Evolutionary conservation across 208 protist genomes (phyloP).

Genomic region (Sergeia podlipaevii): DNA sequence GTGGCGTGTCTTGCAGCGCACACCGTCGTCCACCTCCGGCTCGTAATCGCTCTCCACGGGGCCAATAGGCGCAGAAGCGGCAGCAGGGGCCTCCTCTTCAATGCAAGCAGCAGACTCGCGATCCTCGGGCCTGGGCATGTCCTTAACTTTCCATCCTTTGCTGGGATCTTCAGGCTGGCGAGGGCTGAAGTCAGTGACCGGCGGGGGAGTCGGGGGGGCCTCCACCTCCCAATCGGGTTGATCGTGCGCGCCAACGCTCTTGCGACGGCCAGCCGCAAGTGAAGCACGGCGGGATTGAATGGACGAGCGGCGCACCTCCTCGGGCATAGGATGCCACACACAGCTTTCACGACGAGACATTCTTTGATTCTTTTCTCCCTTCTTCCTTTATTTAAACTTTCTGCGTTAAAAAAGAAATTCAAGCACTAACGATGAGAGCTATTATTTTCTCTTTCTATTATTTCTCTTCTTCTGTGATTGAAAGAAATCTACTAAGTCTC

Average conservation of each 20-base stretch:
- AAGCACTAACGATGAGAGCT: background rate
- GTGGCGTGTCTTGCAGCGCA: conserved; percentile 29
- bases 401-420: too few relatives aligned
- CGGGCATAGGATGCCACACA: conserved; percentile 65
- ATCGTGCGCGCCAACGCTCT: conserved; percentile 15
- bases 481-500: too few relatives aligned
- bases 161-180: too few relatives aligned
- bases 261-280: conserved; percentile 35
- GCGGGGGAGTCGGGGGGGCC: conserved; percentile 28
- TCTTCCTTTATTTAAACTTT: too few relatives aligned
- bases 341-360: conserved; percentile 45
- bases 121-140: background rate
- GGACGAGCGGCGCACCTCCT: conserved; percentile 44
- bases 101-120: background rate
- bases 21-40: background rate
- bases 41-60: background rate
- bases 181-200: conserved; percentile 18
- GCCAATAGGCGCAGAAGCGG: background rate
- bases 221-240: conserved; percentile 44
- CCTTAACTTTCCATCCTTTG: too few relatives aligned
- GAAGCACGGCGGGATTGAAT: conserved; percentile 43
- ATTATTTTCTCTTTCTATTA: background rate
- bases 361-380: too few relatives aligned
- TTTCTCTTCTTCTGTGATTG: conserved; percentile 5
- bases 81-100: background rate